phyloP scores from a whole-genome alignment of 192 early-diverging fungal species.

The Podila horticola region DNA sequence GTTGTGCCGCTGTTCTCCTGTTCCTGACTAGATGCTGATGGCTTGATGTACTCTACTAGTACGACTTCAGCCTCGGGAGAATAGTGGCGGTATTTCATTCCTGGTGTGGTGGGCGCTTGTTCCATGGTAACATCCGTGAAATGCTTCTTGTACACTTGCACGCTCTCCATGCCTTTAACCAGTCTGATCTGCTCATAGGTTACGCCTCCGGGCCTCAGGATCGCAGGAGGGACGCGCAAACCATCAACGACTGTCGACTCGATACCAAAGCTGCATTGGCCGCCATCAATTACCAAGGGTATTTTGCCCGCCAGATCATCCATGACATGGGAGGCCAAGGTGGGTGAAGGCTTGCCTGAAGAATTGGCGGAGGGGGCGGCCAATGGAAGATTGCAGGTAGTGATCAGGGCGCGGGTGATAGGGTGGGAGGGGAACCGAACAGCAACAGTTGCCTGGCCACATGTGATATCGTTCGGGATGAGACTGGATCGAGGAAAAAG shows the following conservation, averaged over 20 bases:
- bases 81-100: constrained; percentile 99
- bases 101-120: constrained; percentile 89
- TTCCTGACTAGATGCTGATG: not conserved
- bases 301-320: constrained; percentile 84
- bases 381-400: constrained; percentile 84
- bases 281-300: constrained; percentile 91
- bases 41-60: constrained; percentile 62
- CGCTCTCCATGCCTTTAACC: constrained; percentile 69
- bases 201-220: constrained; percentile 93
- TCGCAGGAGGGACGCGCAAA: constrained; percentile 73
- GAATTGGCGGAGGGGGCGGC: constrained; percentile 99
- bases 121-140: constrained; percentile 79
- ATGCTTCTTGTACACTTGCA: constrained; percentile 85
- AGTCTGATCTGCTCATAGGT: constrained; percentile 79
- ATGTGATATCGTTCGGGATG: constrained; percentile 85
- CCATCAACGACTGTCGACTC: constrained; percentile 96
- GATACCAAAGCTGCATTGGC: constrained; percentile 88
- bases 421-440: constrained; percentile 93
- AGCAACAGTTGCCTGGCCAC: constrained; percentile 87
- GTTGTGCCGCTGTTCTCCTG: not conserved
- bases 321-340: constrained; percentile 87
- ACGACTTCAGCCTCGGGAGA: constrained; percentile 90
- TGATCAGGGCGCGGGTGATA: constrained; percentile 90
- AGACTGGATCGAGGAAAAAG: constrained; percentile 77
- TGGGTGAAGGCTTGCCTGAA: constrained; percentile 95